Evolutionary conservation across 345 rosid species (phyloP).

Genomic region (Cardamine chenopodiifolia): DNA sequence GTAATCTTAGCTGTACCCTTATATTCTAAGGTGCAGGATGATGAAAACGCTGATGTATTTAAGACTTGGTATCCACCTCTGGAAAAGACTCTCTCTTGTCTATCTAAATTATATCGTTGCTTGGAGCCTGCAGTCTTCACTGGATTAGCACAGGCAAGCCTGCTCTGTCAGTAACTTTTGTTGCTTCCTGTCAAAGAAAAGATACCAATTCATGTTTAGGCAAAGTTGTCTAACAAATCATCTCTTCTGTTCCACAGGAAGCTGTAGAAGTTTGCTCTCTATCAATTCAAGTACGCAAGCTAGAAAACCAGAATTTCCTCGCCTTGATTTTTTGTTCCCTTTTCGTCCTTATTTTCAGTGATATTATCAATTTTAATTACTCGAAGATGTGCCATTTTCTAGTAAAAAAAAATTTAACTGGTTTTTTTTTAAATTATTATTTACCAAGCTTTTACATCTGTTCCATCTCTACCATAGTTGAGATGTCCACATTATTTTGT

Average conservation of each 20-base stretch:
- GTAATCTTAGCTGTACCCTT: conserved; percentile 28
- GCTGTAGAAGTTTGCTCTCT: conserved; percentile 91
- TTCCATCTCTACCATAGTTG: conserved; percentile 3
- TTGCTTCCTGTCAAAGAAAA: conserved; percentile 26
- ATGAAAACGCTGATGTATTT: conserved; percentile 63
- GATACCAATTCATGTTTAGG: conserved; percentile 27
- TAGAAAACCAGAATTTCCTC: conserved; percentile 23
- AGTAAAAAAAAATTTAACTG: not conserved
- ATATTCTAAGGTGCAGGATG: conserved; percentile 52
- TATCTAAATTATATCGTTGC: conserved; percentile 86
- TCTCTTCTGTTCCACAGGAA: conserved; percentile 64
- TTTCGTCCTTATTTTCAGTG: not conserved
- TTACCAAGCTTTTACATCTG: conserved; percentile 19
- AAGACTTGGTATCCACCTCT: conserved; percentile 95
- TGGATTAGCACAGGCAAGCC: conserved; percentile 90
- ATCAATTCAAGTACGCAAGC: conserved; percentile 80
- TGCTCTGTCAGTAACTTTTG: conserved; percentile 3
- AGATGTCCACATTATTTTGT: conserved; percentile 18
- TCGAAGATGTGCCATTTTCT: conserved; percentile 14
- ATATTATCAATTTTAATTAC: conserved; percentile 9
- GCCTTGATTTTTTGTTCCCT: conserved; percentile 20
- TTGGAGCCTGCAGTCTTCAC: conserved; percentile 87
- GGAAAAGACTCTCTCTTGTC: conserved; percentile 91
- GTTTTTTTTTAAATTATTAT: not conserved
- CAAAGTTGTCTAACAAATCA: conserved; percentile 22